These are phyloP conservation scores for Fusarium buharicum DNA, from an alignment of 2,329 filamentous ascomycete genomes.

Conservation along the genomic window DNA sequence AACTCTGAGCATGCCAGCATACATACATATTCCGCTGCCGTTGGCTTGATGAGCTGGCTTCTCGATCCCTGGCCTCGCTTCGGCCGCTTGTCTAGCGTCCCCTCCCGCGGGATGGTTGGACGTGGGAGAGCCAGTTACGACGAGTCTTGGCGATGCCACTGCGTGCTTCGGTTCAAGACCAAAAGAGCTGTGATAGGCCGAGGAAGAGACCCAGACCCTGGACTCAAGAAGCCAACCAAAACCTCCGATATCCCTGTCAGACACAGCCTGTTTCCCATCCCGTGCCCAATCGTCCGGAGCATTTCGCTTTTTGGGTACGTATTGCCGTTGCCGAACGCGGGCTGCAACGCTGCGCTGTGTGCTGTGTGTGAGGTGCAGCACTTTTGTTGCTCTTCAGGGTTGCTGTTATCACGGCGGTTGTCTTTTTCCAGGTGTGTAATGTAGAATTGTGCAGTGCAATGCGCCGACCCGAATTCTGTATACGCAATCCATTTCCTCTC, in stretches of 20 bases:
- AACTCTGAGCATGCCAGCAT: background rate
- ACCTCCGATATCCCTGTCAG: conserved; percentile 29
- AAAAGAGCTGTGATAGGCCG: conserved; percentile 23
- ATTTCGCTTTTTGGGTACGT: conserved; percentile 32
- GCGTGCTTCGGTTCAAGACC: conserved; percentile 22
- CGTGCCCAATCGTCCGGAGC: conserved; percentile 22
- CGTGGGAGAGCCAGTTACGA: conserved; percentile 26
- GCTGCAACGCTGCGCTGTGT: conserved; percentile 28
- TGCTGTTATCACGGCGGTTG: background rate
- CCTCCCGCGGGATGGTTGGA: conserved; percentile 20
- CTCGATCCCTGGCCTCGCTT: background rate
- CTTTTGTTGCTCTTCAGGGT: no score
- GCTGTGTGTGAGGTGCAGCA: background rate
- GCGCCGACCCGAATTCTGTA: conserved; percentile 14
- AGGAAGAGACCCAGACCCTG: conserved; percentile 3
- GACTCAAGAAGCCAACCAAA: conserved; percentile 28
- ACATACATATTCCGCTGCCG: background rate
- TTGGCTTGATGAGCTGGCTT: conserved; percentile 8
- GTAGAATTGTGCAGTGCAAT: conserved; percentile 13
- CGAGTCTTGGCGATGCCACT: conserved; percentile 30
- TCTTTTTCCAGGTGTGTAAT: background rate
- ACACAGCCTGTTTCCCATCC: conserved; percentile 14
- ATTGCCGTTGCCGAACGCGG: conserved; percentile 32
- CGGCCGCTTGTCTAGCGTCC: conserved; percentile 14
- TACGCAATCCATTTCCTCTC: conserved; percentile 12